Base-by-base conservation (phyloP, 352 stramenopile genomes). In the Globisporangium okanoganense region DNA sequence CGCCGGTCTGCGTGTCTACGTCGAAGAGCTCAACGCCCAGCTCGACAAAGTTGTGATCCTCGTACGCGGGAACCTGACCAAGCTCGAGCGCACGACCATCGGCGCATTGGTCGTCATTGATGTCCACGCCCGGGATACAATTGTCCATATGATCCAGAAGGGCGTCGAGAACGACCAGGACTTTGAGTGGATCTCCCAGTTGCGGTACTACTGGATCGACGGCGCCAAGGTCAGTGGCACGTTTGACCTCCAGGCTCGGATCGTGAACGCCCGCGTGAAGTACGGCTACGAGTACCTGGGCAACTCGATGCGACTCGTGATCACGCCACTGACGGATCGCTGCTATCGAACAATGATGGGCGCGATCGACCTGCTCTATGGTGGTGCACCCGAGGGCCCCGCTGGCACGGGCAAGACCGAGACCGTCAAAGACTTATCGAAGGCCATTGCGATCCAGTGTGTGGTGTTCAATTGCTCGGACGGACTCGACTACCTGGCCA, bases 311-410 rank as follows among this genome's bases (percentile, higher is more conserved):
- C 79, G 94, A 1, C 75, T 98, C 1, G 94, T 98, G 52, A 98
- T 98, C 70, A 98, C 94, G 7, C 94, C 93, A 31, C 76, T 98
- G 1, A 98, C 94, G 2, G 94, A 98, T 72, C 72, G 89, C 20
- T 98, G 94, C 71, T 98, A 98, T 61, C 86, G 94, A 16, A 98
- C 94, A 9, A 95, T 98, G 79, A 97, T 97, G 70, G 89, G 92
- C 6, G 94, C 94, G n/a, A 91, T 98, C 25, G 84, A 97, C 66
- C 73, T 98, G 18, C 69, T 97, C 27, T 98, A 98, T 58, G 94
- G 94, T 16, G 95, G 95, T 6, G 91, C 95, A 8, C 95, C 95
- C 0, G 94, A 97, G 65, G 94, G 94, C 2, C 94, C 94, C 0
- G 94, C 94, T n/a, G 94, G 94, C 1, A 98, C 94, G 1, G 94